Conservation (phyloP, 2,329 filamentous ascomycete genomes). For the Arachnopeziza araneosa region DNA sequence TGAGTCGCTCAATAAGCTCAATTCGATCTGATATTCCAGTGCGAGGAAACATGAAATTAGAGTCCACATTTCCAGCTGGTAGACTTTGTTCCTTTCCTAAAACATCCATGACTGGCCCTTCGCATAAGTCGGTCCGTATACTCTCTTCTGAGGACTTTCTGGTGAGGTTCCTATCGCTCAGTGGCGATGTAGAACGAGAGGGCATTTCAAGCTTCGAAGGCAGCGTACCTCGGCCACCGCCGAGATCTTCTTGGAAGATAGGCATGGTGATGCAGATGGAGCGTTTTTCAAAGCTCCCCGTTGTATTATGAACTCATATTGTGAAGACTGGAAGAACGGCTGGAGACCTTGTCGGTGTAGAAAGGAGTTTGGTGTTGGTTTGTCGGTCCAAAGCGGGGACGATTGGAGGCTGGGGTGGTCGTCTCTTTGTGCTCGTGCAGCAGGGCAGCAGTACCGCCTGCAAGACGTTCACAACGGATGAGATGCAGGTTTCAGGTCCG, state of each 20-base stretch:
- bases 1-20: constrained; percentile 79
- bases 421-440: constrained; percentile 2
- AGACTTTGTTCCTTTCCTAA: constrained; percentile 11
- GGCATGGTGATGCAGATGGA: constrained; percentile 50
- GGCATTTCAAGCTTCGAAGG: constrained; percentile 16
- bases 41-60: constrained; percentile 14
- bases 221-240: constrained; percentile 26
- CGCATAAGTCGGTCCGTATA: constrained; percentile 55
- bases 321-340: background rate
- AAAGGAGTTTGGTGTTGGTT: constrained; percentile 7
- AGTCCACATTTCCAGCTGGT: constrained; percentile 11
- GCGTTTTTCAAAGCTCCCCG: background rate
- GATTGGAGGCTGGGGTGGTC: background rate
- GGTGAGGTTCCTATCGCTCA: constrained; percentile 10
- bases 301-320: background rate
- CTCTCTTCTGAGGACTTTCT: constrained; percentile 53
- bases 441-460: constrained; percentile 5
- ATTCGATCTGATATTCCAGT: constrained; percentile 51
- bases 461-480: constrained; percentile 15
- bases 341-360: constrained; percentile 9
- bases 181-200: constrained; percentile 21
- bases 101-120: constrained; percentile 42
- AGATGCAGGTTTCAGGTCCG: background rate
- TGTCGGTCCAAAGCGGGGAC: constrained; percentile 17
- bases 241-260: constrained; percentile 50